These are phyloP conservation scores for Ilyonectria mors-panacis DNA, from an alignment of 2,329 filamentous ascomycete genomes.

Conservation along the genomic window DNA sequence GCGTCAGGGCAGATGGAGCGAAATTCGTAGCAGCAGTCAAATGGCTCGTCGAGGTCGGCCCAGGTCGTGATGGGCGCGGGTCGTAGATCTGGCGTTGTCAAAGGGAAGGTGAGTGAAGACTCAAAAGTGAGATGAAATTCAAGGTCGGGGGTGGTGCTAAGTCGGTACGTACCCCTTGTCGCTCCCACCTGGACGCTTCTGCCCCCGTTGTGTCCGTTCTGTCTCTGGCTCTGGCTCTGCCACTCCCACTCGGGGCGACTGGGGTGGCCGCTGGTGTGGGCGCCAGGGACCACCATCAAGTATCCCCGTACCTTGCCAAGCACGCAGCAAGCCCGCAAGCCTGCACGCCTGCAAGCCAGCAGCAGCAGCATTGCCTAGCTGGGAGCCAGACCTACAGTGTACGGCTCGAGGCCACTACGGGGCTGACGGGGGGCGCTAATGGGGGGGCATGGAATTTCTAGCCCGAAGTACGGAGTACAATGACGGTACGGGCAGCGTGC, in stretches of 20 bases:
- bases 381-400: slow-evolving; percentile 39
- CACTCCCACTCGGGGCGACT: slow-evolving; percentile 40
- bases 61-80: slow-evolving; percentile 37
- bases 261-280: slow-evolving; percentile 36
- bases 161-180: slow-evolving; percentile 48
- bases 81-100: slow-evolving; percentile 37
- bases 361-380: slow-evolving; percentile 32
- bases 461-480: slow-evolving; percentile 27
- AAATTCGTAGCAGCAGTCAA: slow-evolving; percentile 29
- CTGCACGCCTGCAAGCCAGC: slow-evolving; percentile 15
- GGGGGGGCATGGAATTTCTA: slow-evolving; percentile 31
- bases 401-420: slow-evolving; percentile 42
- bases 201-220: slow-evolving; percentile 46
- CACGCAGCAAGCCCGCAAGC: slow-evolving; percentile 6
- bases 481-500: slow-evolving; percentile 28
- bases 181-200: slow-evolving; percentile 34
- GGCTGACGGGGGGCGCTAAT: slow-evolving; percentile 43
- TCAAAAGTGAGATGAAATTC: slow-evolving; percentile 54
- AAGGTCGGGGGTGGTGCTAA: slow-evolving; percentile 50
- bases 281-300: slow-evolving; percentile 29
- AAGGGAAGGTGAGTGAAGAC: slow-evolving; percentile 52
- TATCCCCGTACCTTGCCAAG: slow-evolving; percentile 19
- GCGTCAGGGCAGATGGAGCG: slow-evolving; percentile 30
- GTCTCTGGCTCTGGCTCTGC: slow-evolving; percentile 34
- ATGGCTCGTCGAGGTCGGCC: slow-evolving; percentile 39